A percentile compares a stretch with the other conserved stretches of the same genome.
Conservation (phyloP, 2,329 filamentous ascomycete species). For the Fusarium xylarioides region DNA sequence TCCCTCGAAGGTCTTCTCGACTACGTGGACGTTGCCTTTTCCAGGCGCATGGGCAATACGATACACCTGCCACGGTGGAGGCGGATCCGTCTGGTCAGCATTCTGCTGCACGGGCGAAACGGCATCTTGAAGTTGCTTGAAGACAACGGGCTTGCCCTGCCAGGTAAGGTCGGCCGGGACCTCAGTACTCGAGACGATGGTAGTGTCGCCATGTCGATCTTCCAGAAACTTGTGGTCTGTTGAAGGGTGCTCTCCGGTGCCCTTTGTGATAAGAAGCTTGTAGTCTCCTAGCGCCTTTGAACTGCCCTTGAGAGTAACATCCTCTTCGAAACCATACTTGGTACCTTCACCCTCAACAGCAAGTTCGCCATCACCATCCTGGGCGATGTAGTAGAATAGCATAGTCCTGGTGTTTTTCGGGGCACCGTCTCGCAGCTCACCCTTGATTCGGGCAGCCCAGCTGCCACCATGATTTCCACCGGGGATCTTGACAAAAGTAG, state of each 20-base stretch:
- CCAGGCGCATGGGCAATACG: conserved; percentile 76
- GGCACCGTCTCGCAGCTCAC: conserved; percentile 76
- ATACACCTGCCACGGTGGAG: conserved; percentile 86
- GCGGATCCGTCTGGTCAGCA: conserved; percentile 70
- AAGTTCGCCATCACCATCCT: conserved; percentile 78
- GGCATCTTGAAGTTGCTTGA: conserved; percentile 61
- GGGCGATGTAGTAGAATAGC: conserved; percentile 81
- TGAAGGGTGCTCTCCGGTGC: conserved; percentile 68
- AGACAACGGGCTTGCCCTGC: conserved; percentile 77
- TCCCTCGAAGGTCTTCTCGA: conserved; percentile 92
- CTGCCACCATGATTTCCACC: conserved; percentile 86
- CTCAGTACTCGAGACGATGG: conserved; percentile 76
- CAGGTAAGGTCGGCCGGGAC: conserved; percentile 77
- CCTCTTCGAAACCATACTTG: conserved; percentile 61
- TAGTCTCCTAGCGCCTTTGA: conserved; percentile 81
- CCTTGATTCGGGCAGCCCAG: conserved; percentile 91
- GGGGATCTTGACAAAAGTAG: conserved; percentile 91
- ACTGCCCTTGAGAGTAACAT: conserved; percentile 76
- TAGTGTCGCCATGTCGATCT: conserved; percentile 77
- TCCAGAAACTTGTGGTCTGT: conserved; percentile 73
- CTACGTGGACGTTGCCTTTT: conserved; percentile 81
- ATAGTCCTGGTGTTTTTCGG: conserved; percentile 75
- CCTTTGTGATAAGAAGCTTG: conserved; percentile 78
- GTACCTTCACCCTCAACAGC: conserved; percentile 64
- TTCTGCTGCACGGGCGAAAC: conserved; percentile 60